Percentiles rank a stretch among this genome's conserved stretches.
Conservation (phyloP, 495 filamentous ascomycete genomes). For the Aspergillus steynii region DNA sequence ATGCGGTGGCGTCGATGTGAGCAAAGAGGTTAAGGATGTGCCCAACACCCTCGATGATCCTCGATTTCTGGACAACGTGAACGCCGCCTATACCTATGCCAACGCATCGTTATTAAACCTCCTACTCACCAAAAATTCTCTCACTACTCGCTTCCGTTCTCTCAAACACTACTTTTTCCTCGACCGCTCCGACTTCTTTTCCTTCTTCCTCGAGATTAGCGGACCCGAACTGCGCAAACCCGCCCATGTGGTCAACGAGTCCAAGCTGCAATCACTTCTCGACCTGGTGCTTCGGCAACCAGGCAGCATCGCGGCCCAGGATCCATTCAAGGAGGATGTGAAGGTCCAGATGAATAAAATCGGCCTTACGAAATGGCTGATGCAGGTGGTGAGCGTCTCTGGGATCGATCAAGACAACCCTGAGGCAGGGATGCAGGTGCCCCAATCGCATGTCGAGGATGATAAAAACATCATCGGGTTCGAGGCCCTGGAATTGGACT, state of each 20-base stretch:
- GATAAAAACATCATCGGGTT: slow-evolving; percentile 88
- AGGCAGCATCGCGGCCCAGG: slow-evolving; percentile 88
- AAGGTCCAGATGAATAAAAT: slow-evolving; percentile 97
- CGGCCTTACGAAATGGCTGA: slow-evolving; percentile 86
- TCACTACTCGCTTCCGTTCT: slow-evolving; percentile 81
- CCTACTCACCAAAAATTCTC: slow-evolving; percentile 86
- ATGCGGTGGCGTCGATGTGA: slow-evolving; percentile 93
- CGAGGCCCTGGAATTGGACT: slow-evolving; percentile 90
- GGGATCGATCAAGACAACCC: slow-evolving; percentile 83
- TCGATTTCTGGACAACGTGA: slow-evolving; percentile 91
- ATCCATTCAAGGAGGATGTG: slow-evolving; percentile 97
- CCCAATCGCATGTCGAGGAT: slow-evolving; percentile 61
- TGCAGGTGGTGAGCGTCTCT: slow-evolving; percentile 92
- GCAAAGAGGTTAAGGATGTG: slow-evolving; percentile 83
- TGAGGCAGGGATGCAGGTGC: slow-evolving; percentile 56
- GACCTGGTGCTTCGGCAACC: slow-evolving; percentile 94
- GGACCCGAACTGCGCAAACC: slow-evolving; percentile 86
- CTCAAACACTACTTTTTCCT: slow-evolving; percentile 99
- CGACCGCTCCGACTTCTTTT: slow-evolving; percentile 95
- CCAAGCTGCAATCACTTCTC: slow-evolving; percentile 89
- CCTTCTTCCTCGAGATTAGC: slow-evolving; percentile 91
- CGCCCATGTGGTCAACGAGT: slow-evolving; percentile 81
- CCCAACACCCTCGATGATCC: slow-evolving; percentile 89
- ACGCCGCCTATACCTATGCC: slow-evolving; percentile 89
- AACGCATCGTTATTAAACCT: slow-evolving; percentile 92